Evolutionary conservation across 768 basidiomycete genomes (phyloP), one percentile per base, ranked within the genome.

Genomic region (Termitomyces sp.): DNA sequence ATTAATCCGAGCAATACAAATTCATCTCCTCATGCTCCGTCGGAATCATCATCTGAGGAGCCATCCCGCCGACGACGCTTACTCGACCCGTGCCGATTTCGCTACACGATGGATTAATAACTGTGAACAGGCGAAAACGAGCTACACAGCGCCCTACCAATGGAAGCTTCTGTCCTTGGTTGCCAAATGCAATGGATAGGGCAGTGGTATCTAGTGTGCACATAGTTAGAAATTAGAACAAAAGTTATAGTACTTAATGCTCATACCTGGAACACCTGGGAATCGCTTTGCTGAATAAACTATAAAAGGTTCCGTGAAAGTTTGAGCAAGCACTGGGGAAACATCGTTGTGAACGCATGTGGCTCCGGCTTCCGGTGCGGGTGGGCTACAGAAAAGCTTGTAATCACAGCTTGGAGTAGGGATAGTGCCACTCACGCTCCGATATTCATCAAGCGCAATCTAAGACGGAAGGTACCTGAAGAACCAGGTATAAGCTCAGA

Each of bases 261-360:
- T 49, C 73, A 71, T 76, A 92, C 92, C 91, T 76, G 93, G 91
- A 46, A 98, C 95, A 54, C 95, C 95, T 53, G 93, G 94, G 78
- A 96, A 98, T 53, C 91, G 86, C 78, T 98, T 98, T 39, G 95
- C 95, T 2, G 93, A 94, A 74, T 80, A 95, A 0, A 98, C 95
- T 12, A 85, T 84, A 69, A 97, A 96, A 32, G 87, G 81, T 32
- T 92, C 87, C 45, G 92, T 90, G 72, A 90, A 92, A 2, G 87
- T 84, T 70, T 94, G 88, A 8, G 95, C 92, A 24, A 96, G 82
- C 7, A 97, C 86, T 11, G 90, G 88, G 20, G 90, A 89, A 40
- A 84, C 72, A 62, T 82, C 82, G 52, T 79, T 88, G 77, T 91
- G 88, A 57, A 94, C 83, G 39, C 81, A 78, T 53, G 72, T 69